Conservation (phyloP, 2,329 filamentous ascomycete genomes). For the Ophiostoma montium region DNA sequence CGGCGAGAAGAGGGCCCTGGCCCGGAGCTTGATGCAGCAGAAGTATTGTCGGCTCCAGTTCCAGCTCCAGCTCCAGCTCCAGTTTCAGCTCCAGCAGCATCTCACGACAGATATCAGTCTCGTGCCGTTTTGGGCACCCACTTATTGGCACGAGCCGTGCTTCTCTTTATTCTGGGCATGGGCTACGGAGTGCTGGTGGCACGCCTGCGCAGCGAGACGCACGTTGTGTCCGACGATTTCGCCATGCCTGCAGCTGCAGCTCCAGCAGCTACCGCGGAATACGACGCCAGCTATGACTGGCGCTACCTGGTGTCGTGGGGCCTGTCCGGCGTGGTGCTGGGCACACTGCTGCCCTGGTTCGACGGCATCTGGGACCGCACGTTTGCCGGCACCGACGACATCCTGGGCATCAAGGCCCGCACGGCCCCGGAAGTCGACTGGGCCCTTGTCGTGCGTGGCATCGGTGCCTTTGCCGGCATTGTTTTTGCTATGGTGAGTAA, state of each 20-base stretch:
- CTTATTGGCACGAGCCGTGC: constrained; percentile 38
- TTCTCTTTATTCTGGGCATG: constrained; percentile 68
- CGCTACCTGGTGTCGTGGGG: constrained; percentile 73
- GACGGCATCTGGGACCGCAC: constrained; percentile 58
- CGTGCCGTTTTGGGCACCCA: constrained; percentile 28
- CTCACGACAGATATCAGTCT: too few relatives aligned
- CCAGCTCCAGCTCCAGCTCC: constrained; percentile 14
- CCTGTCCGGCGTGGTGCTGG: constrained; percentile 59
- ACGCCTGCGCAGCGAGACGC: constrained; percentile 54
- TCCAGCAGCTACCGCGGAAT: background rate
- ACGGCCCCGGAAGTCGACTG: constrained; percentile 48
- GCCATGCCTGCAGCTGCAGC: constrained; percentile 10
- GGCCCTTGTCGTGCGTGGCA: constrained; percentile 47
- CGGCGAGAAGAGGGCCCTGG: background rate
- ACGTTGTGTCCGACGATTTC: constrained; percentile 20
- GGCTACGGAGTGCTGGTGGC: constrained; percentile 72
- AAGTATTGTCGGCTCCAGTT: background rate
- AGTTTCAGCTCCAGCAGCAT: constrained; percentile 22
- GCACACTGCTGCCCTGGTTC: constrained; percentile 69
- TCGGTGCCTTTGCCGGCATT: constrained; percentile 48
- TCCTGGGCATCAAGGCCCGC: constrained; percentile 17
- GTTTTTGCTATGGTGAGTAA: constrained; percentile 58
- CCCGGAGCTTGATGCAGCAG: background rate
- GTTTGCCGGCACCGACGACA: constrained; percentile 18
- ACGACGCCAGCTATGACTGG: constrained; percentile 31